A percentile compares a stretch with the other conserved stretches of the same genome.
Conservation (phyloP, 202 grass and related monocot species). For the Carex arenaria region DNA sequence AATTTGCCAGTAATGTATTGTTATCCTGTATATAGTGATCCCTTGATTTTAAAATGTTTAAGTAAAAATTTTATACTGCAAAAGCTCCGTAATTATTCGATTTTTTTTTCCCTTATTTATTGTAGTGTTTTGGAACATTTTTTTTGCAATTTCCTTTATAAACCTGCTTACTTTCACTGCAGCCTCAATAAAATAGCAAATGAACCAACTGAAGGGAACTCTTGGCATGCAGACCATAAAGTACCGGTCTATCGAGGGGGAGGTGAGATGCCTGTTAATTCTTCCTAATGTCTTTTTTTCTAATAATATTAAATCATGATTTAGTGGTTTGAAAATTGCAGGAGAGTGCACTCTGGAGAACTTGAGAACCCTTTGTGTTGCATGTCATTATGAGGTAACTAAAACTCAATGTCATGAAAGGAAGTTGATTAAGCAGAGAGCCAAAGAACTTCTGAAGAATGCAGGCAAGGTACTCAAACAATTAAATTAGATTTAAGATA, state of each 20-base stretch:
- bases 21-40: neutral
- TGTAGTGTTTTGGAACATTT: neutral
- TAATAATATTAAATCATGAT: constrained; percentile 22
- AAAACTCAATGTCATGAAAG: constrained; percentile 46
- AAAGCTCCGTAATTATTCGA: neutral
- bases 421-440: constrained; percentile 47
- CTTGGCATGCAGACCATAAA: constrained; percentile 95
- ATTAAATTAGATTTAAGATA: constrained; percentile 4
- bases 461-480: constrained; percentile 41
- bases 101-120: too few species aligned
- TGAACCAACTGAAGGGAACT: constrained; percentile 74
- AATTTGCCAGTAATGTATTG: neutral
- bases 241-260: constrained; percentile 85
- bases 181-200: constrained; percentile 63
- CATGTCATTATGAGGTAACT: constrained; percentile 69
- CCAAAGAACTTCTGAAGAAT: constrained; percentile 70
- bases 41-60: neutral
- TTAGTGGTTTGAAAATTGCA: constrained; percentile 29
- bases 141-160: neutral
- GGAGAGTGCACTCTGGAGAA: constrained; percentile 91
- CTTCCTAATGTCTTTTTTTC: constrained; percentile 7
- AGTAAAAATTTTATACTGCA: neutral
- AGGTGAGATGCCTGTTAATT: constrained; percentile 36
- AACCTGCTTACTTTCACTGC: neutral
- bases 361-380: constrained; percentile 91